Base-by-base conservation (phyloP, 2,329 filamentous ascomycete genomes). In the Penicillium sclerotiorum region DNA sequence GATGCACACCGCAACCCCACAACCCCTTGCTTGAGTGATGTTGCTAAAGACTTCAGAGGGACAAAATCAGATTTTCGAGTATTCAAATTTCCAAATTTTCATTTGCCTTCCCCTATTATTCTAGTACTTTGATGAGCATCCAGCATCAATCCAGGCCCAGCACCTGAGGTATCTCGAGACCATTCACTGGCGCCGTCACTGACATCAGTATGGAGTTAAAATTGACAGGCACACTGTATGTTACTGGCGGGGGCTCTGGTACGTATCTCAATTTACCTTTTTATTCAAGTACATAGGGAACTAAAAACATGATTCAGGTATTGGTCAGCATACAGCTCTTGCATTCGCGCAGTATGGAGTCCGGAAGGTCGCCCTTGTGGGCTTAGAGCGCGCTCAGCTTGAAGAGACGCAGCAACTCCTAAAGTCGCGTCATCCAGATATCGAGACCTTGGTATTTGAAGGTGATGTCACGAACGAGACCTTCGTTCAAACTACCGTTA, bases 271-370 rank as follows among this genome's bases (percentile, higher is more conserved):
- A 28, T n/a, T n/a, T 3, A 28, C 13, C 8, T 12, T 17, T 18
- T 11, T 4, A 13, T 12, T 15, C 12, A 15, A 12, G 2, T 18
- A 9, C n/a, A 36, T 18, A 11, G 13, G 6, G 25, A 23, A 17
- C n/a, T 40, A 40, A 28, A 7, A 28, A 9, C 3, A 25, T 17
- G 4, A 18, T 18, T 11, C 30, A 41, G 39, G 39, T 4, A 41
- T 41, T 25, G 80, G 80, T 3, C 73, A 74, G 6, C 75, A 76
- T 2, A 74, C 79, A 1, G 77, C 77, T 5, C 72, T 63, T 47
- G 73, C 71, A 0, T 79, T 82, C 53, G 77, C 72, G 1, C 64
- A 61, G 2, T 73, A 74, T 0, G 78, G 79, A 3, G 79, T 78
- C 56, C 63, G 67, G 1, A 67, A 64, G 5, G 64, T 83, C 8